Evolutionary conservation across 2,329 filamentous ascomycete species (phyloP).

Genomic region (Xylariaceae sp.): DNA sequence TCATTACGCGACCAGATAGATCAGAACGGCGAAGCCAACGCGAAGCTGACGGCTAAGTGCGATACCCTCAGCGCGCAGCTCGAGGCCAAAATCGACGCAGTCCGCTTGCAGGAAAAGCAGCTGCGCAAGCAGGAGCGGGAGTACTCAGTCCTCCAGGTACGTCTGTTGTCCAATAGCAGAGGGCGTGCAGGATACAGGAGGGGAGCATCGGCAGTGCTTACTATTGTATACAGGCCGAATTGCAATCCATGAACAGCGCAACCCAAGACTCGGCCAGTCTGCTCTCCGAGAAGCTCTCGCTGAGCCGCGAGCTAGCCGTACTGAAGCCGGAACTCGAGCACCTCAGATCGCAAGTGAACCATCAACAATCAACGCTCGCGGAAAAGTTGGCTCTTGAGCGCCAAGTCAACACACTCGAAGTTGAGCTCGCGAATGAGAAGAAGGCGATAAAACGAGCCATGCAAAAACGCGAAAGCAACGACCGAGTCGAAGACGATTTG

Average conservation of each 20-base stretch:
- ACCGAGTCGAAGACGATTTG: slow-evolving; percentile 32
- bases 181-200: not conserved
- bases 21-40: slow-evolving; percentile 20
- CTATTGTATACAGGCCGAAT: slow-evolving; percentile 50
- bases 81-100: slow-evolving; percentile 33
- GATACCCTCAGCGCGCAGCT: slow-evolving; percentile 35
- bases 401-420: slow-evolving; percentile 67
- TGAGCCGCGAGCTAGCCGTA: slow-evolving; percentile 43
- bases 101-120: slow-evolving; percentile 38
- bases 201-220: slow-evolving; percentile 12
- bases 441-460: slow-evolving; percentile 54
- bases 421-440: slow-evolving; percentile 77
- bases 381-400: slow-evolving; percentile 77
- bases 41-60: slow-evolving; percentile 29
- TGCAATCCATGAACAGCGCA: slow-evolving; percentile 59
- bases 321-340: slow-evolving; percentile 51
- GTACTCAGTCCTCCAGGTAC: slow-evolving; percentile 40
- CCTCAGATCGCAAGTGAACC: slow-evolving; percentile 44
- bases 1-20: slow-evolving; percentile 57
- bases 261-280: slow-evolving; percentile 64
- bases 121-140: slow-evolving; percentile 42
- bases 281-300: slow-evolving; percentile 49
- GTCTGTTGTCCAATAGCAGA: not conserved
- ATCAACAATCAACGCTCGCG: slow-evolving; percentile 60
- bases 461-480: slow-evolving; percentile 34